A percentile compares a stretch with the other conserved stretches of the same genome.
Evolutionary conservation across 2,329 filamentous ascomycete genomes (phyloP).

Genomic region (Penicillium sp.): DNA sequence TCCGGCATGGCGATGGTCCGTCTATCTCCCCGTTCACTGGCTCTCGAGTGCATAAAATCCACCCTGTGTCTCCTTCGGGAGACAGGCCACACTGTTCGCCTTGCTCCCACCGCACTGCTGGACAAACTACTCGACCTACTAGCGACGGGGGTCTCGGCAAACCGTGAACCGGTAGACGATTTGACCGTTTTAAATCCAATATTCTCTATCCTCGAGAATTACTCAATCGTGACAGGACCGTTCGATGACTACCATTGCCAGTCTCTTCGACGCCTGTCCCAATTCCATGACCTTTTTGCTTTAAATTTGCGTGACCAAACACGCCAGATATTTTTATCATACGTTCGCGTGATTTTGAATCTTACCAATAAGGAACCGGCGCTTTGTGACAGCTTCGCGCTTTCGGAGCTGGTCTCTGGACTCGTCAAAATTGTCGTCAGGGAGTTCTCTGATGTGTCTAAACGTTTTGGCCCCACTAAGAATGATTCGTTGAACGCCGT

Average conservation of each 20-base stretch:
- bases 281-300: constrained; percentile 47
- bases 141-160: constrained; percentile 19
- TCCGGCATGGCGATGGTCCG: constrained; percentile 30
- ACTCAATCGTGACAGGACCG: constrained; percentile 36
- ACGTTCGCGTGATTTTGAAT: constrained; percentile 78
- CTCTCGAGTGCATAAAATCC: constrained; percentile 39
- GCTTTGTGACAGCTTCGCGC: constrained; percentile 71
- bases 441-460: constrained; percentile 36
- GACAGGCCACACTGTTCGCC: constrained; percentile 33
- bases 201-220: constrained; percentile 46
- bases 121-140: constrained; percentile 37
- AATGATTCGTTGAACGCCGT: constrained; percentile 70
- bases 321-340: constrained; percentile 40
- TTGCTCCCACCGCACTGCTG: constrained; percentile 34
- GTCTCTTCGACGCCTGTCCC: constrained; percentile 35
- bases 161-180: constrained; percentile 16
- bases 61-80: constrained; percentile 39
- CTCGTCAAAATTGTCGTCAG: constrained; percentile 44
- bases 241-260: constrained; percentile 33
- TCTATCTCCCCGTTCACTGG: constrained; percentile 39
- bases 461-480: constrained; percentile 44
- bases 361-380: constrained; percentile 79
- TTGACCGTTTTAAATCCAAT: constrained; percentile 33
- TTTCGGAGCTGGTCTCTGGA: constrained; percentile 40
- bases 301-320: constrained; percentile 22